A percentile compares a stretch with the other conserved stretches of the same genome.
phyloP scores from a whole-genome alignment of 306 rosid genomes.

The Corylus heterophylla region DNA sequence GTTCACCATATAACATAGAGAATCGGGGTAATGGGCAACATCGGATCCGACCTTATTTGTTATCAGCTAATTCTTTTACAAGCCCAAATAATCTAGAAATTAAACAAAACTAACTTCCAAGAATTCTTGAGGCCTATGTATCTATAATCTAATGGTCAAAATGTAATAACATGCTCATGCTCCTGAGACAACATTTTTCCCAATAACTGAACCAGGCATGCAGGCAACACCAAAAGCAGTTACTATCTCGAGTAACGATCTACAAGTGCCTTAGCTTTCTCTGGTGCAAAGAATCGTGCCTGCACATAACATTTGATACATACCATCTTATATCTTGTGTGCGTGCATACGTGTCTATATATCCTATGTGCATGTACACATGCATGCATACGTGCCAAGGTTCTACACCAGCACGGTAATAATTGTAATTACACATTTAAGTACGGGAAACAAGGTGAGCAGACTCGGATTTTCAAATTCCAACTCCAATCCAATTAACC shows the following conservation, averaged over 20 bases:
- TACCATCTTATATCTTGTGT: not conserved
- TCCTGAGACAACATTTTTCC: not conserved
- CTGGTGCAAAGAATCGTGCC: conserved; percentile 94
- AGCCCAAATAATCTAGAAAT: not conserved
- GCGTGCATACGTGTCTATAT: not conserved
- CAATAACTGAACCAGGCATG: not conserved
- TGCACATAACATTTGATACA: conserved; percentile 25
- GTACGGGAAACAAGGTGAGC: not conserved
- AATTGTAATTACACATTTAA: not conserved
- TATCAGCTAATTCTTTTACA: not conserved
- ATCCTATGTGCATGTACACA: not conserved
- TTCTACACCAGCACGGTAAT: not conserved
- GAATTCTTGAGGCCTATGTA: not conserved
- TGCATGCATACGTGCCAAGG: not conserved
- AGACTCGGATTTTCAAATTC: not conserved
- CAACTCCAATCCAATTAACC: not conserved
- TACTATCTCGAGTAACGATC: conserved; percentile 60
- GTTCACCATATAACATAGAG: not conserved
- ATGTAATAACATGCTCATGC: not conserved
- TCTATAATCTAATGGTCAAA: not conserved
- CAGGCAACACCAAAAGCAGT: not conserved
- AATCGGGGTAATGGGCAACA: not conserved
- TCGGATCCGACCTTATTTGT: not conserved
- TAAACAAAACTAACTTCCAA: not conserved
- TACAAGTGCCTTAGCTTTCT: conserved; percentile 79